Evolutionary conservation across 371 early-diverging fungal genomes (phyloP).

Genomic region (Zancudomyces culisetae): DNA sequence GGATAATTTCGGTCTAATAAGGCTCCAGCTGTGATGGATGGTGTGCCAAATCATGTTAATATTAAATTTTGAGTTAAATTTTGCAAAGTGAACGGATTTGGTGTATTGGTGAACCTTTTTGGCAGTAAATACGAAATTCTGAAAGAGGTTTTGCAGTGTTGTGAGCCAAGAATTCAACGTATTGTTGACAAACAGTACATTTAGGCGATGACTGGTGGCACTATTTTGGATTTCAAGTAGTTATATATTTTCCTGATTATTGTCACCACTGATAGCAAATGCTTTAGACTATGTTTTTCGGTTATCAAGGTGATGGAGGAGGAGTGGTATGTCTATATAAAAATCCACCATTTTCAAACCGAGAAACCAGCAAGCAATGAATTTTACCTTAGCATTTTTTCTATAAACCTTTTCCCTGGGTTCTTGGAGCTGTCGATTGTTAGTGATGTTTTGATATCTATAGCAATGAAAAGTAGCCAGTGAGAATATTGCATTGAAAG

Average conservation of each 20-base stretch:
- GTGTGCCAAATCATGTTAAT: background rate
- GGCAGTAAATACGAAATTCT: background rate
- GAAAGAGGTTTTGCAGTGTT: background rate
- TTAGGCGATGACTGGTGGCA: background rate
- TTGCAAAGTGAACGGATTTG: background rate
- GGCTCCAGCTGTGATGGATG: too few relatives aligned
- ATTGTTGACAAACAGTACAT: background rate
- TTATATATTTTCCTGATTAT: background rate
- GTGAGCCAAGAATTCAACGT: background rate
- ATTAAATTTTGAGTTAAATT: background rate
- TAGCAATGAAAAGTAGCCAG: conserved; percentile 31
- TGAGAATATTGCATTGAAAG: conserved; percentile 27
- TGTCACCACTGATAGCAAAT: too few relatives aligned
- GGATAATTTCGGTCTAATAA: too few relatives aligned
- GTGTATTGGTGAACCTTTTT: background rate
- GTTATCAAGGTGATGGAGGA: too few relatives aligned
- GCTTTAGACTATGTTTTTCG: too few relatives aligned
- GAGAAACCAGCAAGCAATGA: background rate
- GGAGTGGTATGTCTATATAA: too few relatives aligned
- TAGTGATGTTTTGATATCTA: conserved; percentile 6
- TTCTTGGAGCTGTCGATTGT: background rate
- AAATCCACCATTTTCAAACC: background rate
- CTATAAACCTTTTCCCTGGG: conserved; percentile 2
- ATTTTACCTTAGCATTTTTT: conserved; percentile 1
- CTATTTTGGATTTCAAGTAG: background rate